Evolutionary conservation across 2,329 filamentous ascomycete genomes (phyloP), one percentile per base, ranked within the genome.

Genomic region (Pseudogymnoascus sp.): DNA sequence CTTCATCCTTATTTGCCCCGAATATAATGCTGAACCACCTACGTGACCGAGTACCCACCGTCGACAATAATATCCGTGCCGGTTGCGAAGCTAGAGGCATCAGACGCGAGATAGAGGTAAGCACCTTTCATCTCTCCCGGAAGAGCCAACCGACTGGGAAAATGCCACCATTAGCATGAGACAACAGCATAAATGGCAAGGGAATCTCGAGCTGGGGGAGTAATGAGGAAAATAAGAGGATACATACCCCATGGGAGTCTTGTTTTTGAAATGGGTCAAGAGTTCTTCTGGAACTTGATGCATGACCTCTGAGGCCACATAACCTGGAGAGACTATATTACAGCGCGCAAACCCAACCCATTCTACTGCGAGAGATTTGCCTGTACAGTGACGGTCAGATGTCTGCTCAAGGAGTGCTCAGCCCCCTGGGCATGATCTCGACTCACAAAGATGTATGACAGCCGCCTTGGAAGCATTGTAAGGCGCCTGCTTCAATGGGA

Each of bases 261-360:
- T 18, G 18, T 18, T 18, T 18, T 18, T 18, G 18, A 18, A 18
- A 18, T 18, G 18, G 18, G 18, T 18, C 18, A 18, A 18, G 18
- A 18, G 18, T 18, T 18, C 18, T 18, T 18, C 18, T 18, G 18
- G 18, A 18, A 18, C 18, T 18, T 18, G 18, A 18, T 18, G 18
- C 18, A 18, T 18, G 18, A 18, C 18, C 18, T 18, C 18, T 18
- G 18, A 18, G 18, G 18, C 18, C 18, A 18, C 18, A 18, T 18
- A 87, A 60, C 85, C 85, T 5, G 85, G 85, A 3, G 84, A 87
- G 73, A 88, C 84, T 72, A 78, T 81, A 78, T 88, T 88, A 69
- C 87, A 85, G 67, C 85, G 81, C 55, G 85, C 85, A 73, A 87
- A 87, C 72, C 85, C 84, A 63, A 83, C 78, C 86, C 86, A 88